phyloP scores from a whole-genome alignment of 2,329 filamentous ascomycete genomes.

The Ceratocystis lukuohia region DNA sequence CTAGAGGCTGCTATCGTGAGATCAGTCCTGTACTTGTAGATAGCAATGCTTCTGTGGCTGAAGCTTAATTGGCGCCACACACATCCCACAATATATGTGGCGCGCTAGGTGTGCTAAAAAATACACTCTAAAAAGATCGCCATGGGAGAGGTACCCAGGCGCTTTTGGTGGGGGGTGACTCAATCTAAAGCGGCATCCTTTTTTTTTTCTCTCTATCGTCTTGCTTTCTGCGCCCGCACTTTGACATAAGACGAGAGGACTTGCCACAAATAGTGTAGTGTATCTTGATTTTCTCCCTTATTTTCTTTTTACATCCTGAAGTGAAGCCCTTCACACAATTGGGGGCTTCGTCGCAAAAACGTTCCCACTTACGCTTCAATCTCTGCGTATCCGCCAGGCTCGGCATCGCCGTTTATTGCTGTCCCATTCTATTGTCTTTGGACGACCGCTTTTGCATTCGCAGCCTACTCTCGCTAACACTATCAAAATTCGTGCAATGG shows the following conservation, averaged over 20 bases:
- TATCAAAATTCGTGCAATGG: conserved; percentile 14
- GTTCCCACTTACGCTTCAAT: conserved; percentile 18
- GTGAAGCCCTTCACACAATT: conserved; percentile 16
- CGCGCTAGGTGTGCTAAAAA: not conserved
- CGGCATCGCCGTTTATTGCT: conserved; percentile 11
- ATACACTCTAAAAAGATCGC: conserved; percentile 3
- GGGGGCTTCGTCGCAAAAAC: conserved; percentile 18
- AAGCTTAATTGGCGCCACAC: not conserved
- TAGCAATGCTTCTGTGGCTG: not conserved
- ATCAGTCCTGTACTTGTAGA: not conserved
- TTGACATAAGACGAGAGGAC: not conserved
- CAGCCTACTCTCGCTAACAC: not conserved
- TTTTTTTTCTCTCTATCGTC: not conserved
- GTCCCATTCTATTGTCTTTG: conserved; percentile 6
- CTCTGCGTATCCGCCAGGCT: conserved; percentile 16
- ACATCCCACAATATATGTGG: not conserved
- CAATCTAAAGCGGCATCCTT: conserved; percentile 3
- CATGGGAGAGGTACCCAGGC: not conserved
- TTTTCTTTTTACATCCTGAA: not conserved
- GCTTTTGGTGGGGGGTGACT: conserved; percentile 9
- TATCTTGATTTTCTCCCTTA: not conserved
- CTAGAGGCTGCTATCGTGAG: too few species aligned
- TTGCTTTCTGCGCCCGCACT: not conserved
- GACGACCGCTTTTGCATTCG: not conserved
- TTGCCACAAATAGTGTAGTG: not conserved